Percentiles rank a stretch among this genome's conserved stretches.
Conservation (phyloP, 116 monocot genomes). For the Cymodocea nodosa region DNA sequence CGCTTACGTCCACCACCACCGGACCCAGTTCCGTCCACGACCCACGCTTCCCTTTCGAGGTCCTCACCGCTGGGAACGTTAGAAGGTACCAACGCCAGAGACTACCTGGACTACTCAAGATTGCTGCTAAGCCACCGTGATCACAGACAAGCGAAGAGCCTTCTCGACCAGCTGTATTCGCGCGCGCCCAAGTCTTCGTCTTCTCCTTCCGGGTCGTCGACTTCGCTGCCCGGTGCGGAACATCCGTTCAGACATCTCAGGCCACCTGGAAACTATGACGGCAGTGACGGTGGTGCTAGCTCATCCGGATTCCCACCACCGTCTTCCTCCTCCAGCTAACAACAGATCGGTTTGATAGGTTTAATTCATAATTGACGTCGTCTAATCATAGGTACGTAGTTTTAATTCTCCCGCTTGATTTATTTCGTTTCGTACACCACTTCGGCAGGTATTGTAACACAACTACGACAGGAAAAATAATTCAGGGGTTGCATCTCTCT, state of each 20-base stretch:
- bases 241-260: neutral
- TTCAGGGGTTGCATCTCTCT: too few relatives aligned
- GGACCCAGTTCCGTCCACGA: neutral
- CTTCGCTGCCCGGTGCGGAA: neutral
- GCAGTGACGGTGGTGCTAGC: neutral
- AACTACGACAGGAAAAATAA: too few relatives aligned
- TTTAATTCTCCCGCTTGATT: too few relatives aligned
- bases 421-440: too few relatives aligned
- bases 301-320: neutral
- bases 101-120: conserved; percentile 31
- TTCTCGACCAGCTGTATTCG: conserved; percentile 21
- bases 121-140: conserved; percentile 25
- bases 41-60: conserved; percentile 5
- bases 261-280: neutral
- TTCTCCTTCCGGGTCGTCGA: neutral
- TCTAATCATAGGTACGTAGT: neutral
- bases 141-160: conserved; percentile 1
- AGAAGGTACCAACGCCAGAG: neutral
- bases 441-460: too few relatives aligned
- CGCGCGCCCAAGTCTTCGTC: neutral
- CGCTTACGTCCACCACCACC: conserved; percentile 11
- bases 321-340: neutral
- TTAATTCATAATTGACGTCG: neutral
- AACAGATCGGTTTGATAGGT: neutral
- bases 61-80: neutral